phyloP scores from a whole-genome alignment of 2,329 filamentous ascomycete species.

The Phyllosticta citribraziliensis region DNA sequence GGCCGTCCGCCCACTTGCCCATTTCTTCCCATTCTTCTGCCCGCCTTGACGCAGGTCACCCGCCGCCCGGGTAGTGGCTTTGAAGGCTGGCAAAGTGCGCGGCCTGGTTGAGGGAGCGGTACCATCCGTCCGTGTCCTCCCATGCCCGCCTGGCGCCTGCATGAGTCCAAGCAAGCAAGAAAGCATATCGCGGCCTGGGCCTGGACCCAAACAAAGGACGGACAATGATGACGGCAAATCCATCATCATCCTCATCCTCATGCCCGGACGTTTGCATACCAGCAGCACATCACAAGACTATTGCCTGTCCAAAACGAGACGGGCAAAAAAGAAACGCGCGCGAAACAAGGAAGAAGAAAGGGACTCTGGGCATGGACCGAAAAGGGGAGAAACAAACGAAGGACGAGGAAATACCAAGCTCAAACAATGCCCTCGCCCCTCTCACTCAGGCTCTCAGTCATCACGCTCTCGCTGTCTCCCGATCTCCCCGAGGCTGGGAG shows the following conservation, averaged over 20 bases:
- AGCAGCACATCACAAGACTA: background rate
- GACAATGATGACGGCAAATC: background rate
- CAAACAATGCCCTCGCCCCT: background rate
- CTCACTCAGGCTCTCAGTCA: background rate
- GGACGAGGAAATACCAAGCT: background rate
- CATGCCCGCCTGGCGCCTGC: background rate
- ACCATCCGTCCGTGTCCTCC: too few relatives aligned
- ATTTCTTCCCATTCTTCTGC: background rate
- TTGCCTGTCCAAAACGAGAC: background rate
- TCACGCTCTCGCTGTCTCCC: background rate
- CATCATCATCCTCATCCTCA: background rate
- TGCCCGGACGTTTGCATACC: background rate
- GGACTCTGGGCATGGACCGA: background rate
- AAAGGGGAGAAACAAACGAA: background rate
- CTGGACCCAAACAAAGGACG: background rate
- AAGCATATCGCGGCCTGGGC: background rate
- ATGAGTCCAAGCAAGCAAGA: background rate
- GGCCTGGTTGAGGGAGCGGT: background rate
- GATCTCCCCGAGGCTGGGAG: background rate
- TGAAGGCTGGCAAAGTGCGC: background rate
- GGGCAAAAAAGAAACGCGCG: background rate
- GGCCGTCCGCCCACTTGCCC: background rate
- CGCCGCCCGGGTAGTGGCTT: background rate
- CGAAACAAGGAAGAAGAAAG: background rate
- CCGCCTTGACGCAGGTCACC: background rate